Conservation (phyloP, 139 green algal species). For the Tetradesmus obliquus region DNA sequence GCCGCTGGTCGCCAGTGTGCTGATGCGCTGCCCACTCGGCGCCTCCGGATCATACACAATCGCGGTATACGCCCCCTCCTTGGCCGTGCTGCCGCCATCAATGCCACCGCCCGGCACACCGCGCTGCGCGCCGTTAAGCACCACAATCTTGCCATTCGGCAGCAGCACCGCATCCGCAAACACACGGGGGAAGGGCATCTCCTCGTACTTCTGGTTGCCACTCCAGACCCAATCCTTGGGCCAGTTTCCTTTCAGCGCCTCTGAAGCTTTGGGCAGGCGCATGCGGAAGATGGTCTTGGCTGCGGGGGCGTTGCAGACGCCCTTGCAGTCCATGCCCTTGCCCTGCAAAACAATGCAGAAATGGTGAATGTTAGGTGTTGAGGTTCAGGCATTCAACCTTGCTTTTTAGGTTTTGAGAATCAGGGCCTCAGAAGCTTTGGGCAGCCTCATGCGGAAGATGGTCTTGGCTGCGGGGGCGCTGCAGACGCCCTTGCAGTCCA, state of each 20-base stretch:
- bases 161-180: conserved; percentile 47
- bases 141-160: conserved; percentile 30
- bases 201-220: conserved; percentile 36
- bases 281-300: conserved; percentile 44
- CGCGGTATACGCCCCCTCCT: conserved; percentile 26
- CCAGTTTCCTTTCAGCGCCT: conserved; percentile 38
- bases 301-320: conserved; percentile 40
- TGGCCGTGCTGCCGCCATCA: conserved; percentile 37
- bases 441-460: conserved; percentile 44
- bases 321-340: conserved; percentile 45
- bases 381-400: too few relatives aligned
- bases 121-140: conserved; percentile 7
- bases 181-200: conserved; percentile 36
- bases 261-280: conserved; percentile 3
- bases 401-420: too few relatives aligned
- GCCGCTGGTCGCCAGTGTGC: conserved; percentile 18
- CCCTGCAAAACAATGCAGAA: not conserved
- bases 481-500: conserved; percentile 44
- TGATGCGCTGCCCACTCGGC: conserved; percentile 11
- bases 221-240: conserved; percentile 21
- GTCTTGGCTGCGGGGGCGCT: conserved; percentile 19
- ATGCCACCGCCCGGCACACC: conserved; percentile 41
- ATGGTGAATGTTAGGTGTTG: not conserved
- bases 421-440: not conserved
- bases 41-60: conserved; percentile 38